Evolutionary conservation across 176 grass and related monocot species (phyloP), one percentile per base, ranked within the genome.

Genomic region (Carex scoparia): DNA sequence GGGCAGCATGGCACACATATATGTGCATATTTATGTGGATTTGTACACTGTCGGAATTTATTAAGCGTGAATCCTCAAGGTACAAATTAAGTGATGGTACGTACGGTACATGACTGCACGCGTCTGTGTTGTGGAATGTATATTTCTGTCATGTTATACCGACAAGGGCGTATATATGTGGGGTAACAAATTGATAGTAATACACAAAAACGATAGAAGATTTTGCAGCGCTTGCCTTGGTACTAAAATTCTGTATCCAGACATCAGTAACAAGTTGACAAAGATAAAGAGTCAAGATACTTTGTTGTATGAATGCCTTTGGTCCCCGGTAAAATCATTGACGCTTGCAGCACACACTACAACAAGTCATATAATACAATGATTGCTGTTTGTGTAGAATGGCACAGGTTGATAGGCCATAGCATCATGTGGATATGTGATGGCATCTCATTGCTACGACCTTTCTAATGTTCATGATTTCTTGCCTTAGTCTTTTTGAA

Each of bases 371-470:
- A 35, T 53, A 33, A 79, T 79, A 37, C 30, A 79, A 79, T 79
- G 74, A 79, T 79, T 79, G 74, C 6, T 79, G 74, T 57, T 72
- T 79, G 74, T 79, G 53, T 78, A 31, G 3, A 79, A 58, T 57
- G 2, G 49, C 53, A 31, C 31, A 32, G 72, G 23, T 27, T 2
- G 48, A 76, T 76, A 32, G 72, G 48, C 72, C 72, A 58, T 56
- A 79, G 28, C 74, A 58, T 79, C 51, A 79, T 58, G 30, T 23
- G 23, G 23, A 23, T 23, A 23, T 23, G 23, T 37, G 74, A 32
- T 79, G 73, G 27, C 28, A 57, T 79, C 19, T 79, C 74, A 58
- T 37, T 6, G 30, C 37, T 58, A 33, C 51, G 32, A 79, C 6
- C 74, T 79, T 79, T 79, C 74, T 35, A 79, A 9, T 56, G 2